Evolutionary conservation across 2,329 filamentous ascomycete species (phyloP).

Genomic region (Pseudogymnoascus sp.): DNA sequence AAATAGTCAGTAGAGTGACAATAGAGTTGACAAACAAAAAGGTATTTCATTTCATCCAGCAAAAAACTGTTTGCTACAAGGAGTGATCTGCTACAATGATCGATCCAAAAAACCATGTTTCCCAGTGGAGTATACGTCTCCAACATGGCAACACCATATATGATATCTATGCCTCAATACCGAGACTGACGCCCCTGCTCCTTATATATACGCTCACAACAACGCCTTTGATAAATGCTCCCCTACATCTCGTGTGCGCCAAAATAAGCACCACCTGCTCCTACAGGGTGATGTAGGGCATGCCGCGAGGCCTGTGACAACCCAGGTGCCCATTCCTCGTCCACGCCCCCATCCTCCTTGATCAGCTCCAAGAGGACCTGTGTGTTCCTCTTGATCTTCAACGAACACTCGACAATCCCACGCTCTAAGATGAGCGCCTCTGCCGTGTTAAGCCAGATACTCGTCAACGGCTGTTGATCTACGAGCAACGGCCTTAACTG

Average conservation of each 20-base stretch:
- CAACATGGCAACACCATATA: constrained; percentile 9
- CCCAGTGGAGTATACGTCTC: constrained; percentile 3
- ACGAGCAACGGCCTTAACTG: constrained; percentile 42
- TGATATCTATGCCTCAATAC: constrained; percentile 10
- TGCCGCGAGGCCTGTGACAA: constrained; percentile 10
- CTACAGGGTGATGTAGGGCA: constrained; percentile 6
- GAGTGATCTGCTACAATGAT: neutral
- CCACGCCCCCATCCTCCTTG: constrained; percentile 50
- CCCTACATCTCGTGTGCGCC: constrained; percentile 7
- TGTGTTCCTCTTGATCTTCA: constrained; percentile 56
- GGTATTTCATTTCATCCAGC: constrained; percentile 3
- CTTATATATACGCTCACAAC: constrained; percentile 12
- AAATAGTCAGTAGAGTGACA: neutral
- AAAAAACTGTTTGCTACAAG: neutral
- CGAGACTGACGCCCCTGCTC: constrained; percentile 3
- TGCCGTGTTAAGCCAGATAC: constrained; percentile 56
- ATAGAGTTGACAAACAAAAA: neutral
- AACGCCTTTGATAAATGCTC: constrained; percentile 19
- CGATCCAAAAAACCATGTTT: neutral
- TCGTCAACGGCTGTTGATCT: constrained; percentile 49
- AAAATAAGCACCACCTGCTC: neutral
- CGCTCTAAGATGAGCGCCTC: constrained; percentile 54
- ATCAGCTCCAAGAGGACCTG: constrained; percentile 58
- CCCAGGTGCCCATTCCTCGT: constrained; percentile 48
- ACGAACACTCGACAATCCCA: constrained; percentile 47